A percentile compares a stretch with the other conserved stretches of the same genome.
Evolutionary conservation across 345 rosid genomes (phyloP).

Genomic region (Hirschfeldia incana): DNA sequence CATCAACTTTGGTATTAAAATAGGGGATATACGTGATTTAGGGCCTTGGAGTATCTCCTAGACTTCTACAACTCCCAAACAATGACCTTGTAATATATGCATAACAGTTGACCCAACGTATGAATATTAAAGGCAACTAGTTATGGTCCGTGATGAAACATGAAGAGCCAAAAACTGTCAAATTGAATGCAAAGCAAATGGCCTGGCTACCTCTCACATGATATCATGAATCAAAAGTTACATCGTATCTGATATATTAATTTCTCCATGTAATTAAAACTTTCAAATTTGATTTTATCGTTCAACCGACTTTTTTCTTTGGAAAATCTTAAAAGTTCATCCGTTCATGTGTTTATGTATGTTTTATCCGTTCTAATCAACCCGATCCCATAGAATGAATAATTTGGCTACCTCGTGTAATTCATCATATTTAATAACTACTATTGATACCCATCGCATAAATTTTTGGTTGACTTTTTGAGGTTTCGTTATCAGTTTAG

Average conservation of each 20-base stretch:
- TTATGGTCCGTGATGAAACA: constrained; percentile 30
- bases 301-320: background rate
- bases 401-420: background rate
- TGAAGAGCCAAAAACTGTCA: constrained; percentile 25
- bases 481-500: constrained; percentile 6
- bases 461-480: constrained; percentile 23
- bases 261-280: background rate
- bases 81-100: constrained; percentile 7
- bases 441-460: constrained; percentile 26
- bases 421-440: constrained; percentile 17
- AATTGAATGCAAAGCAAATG: constrained; percentile 35
- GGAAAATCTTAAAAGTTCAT: background rate
- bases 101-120: constrained; percentile 1
- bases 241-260: background rate
- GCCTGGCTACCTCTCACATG: constrained; percentile 35
- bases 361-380: background rate
- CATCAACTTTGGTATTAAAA: constrained; percentile 18
- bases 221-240: constrained; percentile 32
- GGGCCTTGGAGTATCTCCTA: background rate
- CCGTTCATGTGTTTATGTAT: background rate
- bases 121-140: constrained; percentile 25
- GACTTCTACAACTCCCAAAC: background rate
- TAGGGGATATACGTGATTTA: background rate
- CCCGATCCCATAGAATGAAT: background rate
- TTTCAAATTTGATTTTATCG: background rate